Evolutionary conservation across 495 filamentous ascomycete genomes (phyloP).

Genomic region (Aspergillus funiculosus): DNA sequence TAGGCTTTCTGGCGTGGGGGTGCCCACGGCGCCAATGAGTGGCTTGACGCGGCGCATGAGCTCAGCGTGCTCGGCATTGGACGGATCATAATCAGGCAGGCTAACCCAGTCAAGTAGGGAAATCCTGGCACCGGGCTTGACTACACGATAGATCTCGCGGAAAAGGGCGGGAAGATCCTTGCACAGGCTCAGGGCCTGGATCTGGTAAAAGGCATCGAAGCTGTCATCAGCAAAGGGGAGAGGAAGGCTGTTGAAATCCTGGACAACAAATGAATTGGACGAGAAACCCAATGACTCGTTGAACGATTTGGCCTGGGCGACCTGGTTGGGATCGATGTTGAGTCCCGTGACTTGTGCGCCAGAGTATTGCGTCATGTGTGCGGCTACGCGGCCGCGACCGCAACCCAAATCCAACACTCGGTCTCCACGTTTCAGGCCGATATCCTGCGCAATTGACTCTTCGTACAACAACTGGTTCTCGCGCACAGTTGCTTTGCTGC

Average conservation of each 20-base stretch:
- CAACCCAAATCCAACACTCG: conserved; percentile 56
- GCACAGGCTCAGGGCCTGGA: conserved; percentile 57
- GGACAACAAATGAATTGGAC: conserved; percentile 48
- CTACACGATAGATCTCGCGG: conserved; percentile 49
- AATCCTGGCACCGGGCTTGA: conserved; percentile 54
- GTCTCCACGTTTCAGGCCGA: conserved; percentile 47
- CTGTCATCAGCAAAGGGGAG: conserved; percentile 50
- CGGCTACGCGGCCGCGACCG: conserved; percentile 55
- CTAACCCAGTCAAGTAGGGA: conserved; percentile 57
- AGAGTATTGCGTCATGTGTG: conserved; percentile 53
- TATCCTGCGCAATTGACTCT: conserved; percentile 48
- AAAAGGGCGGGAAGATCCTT: conserved; percentile 50
- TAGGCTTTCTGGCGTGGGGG: conserved; percentile 50
- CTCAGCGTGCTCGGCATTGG: conserved; percentile 48
- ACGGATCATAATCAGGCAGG: conserved; percentile 48
- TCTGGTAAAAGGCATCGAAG: conserved; percentile 61
- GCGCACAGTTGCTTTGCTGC: conserved; percentile 46
- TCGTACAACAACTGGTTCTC: conserved; percentile 56
- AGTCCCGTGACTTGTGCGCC: conserved; percentile 54
- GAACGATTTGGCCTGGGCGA: conserved; percentile 51
- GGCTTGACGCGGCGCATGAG: conserved; percentile 59
- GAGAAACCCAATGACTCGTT: conserved; percentile 42
- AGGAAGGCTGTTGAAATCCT: conserved; percentile 55
- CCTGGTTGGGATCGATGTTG: conserved; percentile 59
- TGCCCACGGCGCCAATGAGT: conserved; percentile 58